Conservation (phyloP, 2,329 filamentous ascomycete species). For the Penicillium griseofulvum region DNA sequence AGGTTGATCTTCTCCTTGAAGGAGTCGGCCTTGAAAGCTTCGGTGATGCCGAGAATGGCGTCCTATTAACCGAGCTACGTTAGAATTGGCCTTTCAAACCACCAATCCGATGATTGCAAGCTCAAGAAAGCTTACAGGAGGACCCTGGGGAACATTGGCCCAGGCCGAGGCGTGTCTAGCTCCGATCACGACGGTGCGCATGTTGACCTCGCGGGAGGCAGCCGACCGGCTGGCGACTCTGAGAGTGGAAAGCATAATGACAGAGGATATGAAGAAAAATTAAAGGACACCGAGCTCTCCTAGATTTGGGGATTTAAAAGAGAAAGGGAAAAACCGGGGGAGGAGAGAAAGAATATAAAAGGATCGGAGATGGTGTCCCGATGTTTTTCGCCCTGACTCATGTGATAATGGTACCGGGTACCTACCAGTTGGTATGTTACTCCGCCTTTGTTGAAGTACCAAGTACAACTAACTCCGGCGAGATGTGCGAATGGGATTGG, state of each 20-base stretch:
- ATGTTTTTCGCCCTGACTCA: slow-evolving; percentile 25
- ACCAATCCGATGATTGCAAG: background rate
- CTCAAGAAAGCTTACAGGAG: slow-evolving; percentile 67
- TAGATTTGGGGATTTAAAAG: slow-evolving; percentile 5
- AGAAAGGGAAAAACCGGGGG: slow-evolving; percentile 15
- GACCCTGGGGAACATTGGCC: slow-evolving; percentile 87
- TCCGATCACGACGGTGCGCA: slow-evolving; percentile 42
- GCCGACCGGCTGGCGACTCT: slow-evolving; percentile 45
- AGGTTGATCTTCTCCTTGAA: slow-evolving; percentile 98
- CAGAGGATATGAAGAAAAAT: slow-evolving; percentile 8
- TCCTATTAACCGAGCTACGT: slow-evolving; percentile 31
- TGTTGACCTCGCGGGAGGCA: slow-evolving; percentile 39
- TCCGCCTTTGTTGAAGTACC: slow-evolving; percentile 12
- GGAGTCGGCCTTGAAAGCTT: slow-evolving; percentile 96
- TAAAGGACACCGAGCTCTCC: slow-evolving; percentile 9
- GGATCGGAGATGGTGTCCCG: slow-evolving; percentile 23
- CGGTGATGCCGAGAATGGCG: slow-evolving; percentile 67
- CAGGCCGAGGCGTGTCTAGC: slow-evolving; percentile 73
- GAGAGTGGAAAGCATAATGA: slow-evolving; percentile 48
- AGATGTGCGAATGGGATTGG: slow-evolving; percentile 10
- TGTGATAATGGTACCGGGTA: slow-evolving; percentile 23
- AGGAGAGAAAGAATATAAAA: slow-evolving; percentile 17
- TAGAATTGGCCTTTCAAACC: slow-evolving; percentile 19
- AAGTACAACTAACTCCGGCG: slow-evolving; percentile 8
- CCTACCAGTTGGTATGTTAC: slow-evolving; percentile 8